phyloP scores from a whole-genome alignment of 2,329 filamentous ascomycete species.

The Colletotrichum somersetense region DNA sequence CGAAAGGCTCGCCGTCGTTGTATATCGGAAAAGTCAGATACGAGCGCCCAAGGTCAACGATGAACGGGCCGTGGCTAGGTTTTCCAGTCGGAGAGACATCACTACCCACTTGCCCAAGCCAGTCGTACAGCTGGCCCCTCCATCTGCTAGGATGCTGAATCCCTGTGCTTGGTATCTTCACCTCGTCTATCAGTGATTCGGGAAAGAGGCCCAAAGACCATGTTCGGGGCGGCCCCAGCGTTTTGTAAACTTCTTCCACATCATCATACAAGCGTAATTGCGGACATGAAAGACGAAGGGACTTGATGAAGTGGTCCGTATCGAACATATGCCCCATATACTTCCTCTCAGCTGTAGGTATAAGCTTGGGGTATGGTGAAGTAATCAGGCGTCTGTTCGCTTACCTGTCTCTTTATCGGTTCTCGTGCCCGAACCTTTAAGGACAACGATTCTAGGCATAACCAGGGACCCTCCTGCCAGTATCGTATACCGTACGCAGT shows the following conservation, averaged over 20 bases:
- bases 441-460: conserved; percentile 52
- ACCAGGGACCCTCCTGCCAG: conserved; percentile 53
- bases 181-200: conserved; percentile 47
- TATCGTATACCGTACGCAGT: conserved; percentile 56
- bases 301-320: conserved; percentile 45
- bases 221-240: conserved; percentile 34
- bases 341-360: conserved; percentile 44
- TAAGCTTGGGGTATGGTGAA: conserved; percentile 42
- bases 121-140: conserved; percentile 46
- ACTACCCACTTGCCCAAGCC: conserved; percentile 44
- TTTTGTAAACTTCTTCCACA: conserved; percentile 44
- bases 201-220: conserved; percentile 47
- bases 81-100: conserved; percentile 37
- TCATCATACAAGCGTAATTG: conserved; percentile 47
- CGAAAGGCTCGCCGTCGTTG: conserved; percentile 51
- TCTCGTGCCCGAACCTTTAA: conserved; percentile 48
- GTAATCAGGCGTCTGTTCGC: conserved; percentile 19
- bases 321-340: conserved; percentile 49
- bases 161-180: conserved; percentile 45
- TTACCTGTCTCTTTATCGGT: conserved; percentile 46
- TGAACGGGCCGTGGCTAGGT: conserved; percentile 43
- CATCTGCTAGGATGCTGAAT: conserved; percentile 46
- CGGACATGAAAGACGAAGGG: conserved; percentile 46
- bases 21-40: conserved; percentile 54
- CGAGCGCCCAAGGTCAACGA: conserved; percentile 49